A percentile compares a stretch with the other conserved stretches of the same genome.
Conservation (phyloP, 2,329 filamentous ascomycete species). For the Pestalotiopsis fici region DNA sequence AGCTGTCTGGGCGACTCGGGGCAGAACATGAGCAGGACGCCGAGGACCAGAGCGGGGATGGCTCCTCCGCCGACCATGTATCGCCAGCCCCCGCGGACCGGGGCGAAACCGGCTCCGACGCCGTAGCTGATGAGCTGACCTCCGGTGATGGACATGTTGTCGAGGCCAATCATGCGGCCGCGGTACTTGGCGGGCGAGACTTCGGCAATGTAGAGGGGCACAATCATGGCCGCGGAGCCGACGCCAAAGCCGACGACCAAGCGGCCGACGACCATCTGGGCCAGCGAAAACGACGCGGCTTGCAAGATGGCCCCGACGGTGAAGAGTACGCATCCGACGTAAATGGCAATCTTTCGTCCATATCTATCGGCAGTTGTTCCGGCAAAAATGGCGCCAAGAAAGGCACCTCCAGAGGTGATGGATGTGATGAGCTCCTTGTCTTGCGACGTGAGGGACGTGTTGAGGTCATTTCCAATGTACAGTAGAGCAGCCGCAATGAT, state of each 20-base stretch:
- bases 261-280: conserved; percentile 44
- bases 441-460: conserved; percentile 30
- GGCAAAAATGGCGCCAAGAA: conserved; percentile 41
- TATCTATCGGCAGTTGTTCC: conserved; percentile 37
- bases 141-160: conserved; percentile 16
- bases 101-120: conserved; percentile 2
- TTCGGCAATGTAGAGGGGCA: conserved; percentile 25
- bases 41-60: conserved; percentile 1
- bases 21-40: conserved; percentile 2
- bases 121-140: conserved; percentile 6
- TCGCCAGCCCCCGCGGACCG: neutral
- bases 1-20: conserved; percentile 7
- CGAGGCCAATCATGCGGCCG: conserved; percentile 21
- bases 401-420: conserved; percentile 37
- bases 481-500: conserved; percentile 37
- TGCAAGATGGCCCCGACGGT: conserved; percentile 37
- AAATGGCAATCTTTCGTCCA: conserved; percentile 41
- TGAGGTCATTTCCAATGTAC: conserved; percentile 38
- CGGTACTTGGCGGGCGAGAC: conserved; percentile 19
- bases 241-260: conserved; percentile 51
- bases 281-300: conserved; percentile 35
- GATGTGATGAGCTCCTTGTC: conserved; percentile 38
- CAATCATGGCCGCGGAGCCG: conserved; percentile 48
- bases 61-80: conserved; percentile 8
- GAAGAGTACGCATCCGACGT: conserved; percentile 40